Evolutionary conservation across 2,329 filamentous ascomycete genomes (phyloP), one percentile per base, ranked within the genome.

Genomic region (Alternaria arbusti): DNA sequence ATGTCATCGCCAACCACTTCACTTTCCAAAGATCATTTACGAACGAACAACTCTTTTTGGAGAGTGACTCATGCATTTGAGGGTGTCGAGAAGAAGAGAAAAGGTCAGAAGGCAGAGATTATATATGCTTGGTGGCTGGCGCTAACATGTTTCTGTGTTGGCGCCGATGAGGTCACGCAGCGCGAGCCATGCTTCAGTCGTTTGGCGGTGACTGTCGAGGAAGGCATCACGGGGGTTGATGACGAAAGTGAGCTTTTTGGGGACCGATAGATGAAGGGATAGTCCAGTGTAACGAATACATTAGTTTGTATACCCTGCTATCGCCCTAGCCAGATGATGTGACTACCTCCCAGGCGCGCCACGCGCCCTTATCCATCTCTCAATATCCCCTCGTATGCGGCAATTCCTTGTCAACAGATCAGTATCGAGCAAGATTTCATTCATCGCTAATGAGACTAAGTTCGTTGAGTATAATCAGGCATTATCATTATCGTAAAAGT

Each of bases 401-500:
- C 32, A 17, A 1, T n/a, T 1, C 3, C 32, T 40, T n/a, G 15
- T n/a, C 2, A 40, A 15, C 32, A 40, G 32, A 40, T 15, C 30
- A 32, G 30, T 15, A 32, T 32, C 13, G 30, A 32, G 30, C 13
- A 32, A 32, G 3, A 32, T 15, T 8, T 32, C 3, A 32, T 8
- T 8, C 12, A 32, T 13, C 30, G 30, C 30, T 32, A 15, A 32
- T 32, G 30, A 15, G 13, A 32, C 30, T 15, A 32, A 32, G 13
- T 36, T 36, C 32, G 4, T 36, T 10, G 32, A 3, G 4, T 36
- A 40, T 17, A 6, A 40, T 40, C 36, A 40, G 28, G 49, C 49
- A 52, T 52, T 52, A 64, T 57, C 52, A 64, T 64, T 61, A 57
- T 54, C 52, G 32, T 57, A 28, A 49, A 32, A 28, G 32, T 7